These are phyloP conservation scores for Adenanthera pavonina DNA, from an alignment of 306 rosid genomes.

Conservation along the genomic window DNA sequence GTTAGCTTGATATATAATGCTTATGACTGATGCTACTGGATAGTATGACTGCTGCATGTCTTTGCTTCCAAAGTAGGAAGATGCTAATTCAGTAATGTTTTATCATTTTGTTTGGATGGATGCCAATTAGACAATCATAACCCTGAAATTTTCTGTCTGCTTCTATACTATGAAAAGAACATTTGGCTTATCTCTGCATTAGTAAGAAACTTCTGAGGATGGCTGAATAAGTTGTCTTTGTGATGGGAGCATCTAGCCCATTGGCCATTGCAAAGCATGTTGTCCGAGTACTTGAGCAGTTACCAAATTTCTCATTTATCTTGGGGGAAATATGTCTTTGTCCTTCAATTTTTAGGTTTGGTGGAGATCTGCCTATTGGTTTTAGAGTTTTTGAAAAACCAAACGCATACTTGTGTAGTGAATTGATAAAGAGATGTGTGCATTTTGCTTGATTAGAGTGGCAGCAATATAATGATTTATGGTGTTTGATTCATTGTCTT, in stretches of 20 bases:
- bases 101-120: background rate
- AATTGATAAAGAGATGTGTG: background rate
- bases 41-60: background rate
- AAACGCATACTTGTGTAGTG: background rate
- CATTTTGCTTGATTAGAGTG: background rate
- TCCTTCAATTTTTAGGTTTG: slow-evolving; percentile 13
- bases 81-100: background rate
- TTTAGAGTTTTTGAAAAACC: background rate
- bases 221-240: background rate
- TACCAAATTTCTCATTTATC: background rate
- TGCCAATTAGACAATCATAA: background rate
- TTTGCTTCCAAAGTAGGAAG: background rate
- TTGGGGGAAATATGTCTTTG: background rate
- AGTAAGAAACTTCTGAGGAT: background rate
- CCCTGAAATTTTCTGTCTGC: background rate
- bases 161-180: background rate
- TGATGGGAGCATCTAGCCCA: background rate
- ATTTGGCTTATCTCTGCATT: background rate
- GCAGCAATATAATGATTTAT: slow-evolving; percentile 27
- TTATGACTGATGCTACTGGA: slow-evolving; percentile 15
- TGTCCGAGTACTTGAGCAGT: background rate
- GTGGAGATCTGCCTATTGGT: slow-evolving; percentile 5
- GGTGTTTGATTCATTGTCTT: background rate
- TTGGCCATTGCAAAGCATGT: slow-evolving; percentile 3
- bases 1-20: background rate